Percentiles rank a stretch among this genome's conserved stretches.
Evolutionary conservation across 2,329 filamentous ascomycete genomes (phyloP).

Genomic region (Hypocrella siamensis): DNA sequence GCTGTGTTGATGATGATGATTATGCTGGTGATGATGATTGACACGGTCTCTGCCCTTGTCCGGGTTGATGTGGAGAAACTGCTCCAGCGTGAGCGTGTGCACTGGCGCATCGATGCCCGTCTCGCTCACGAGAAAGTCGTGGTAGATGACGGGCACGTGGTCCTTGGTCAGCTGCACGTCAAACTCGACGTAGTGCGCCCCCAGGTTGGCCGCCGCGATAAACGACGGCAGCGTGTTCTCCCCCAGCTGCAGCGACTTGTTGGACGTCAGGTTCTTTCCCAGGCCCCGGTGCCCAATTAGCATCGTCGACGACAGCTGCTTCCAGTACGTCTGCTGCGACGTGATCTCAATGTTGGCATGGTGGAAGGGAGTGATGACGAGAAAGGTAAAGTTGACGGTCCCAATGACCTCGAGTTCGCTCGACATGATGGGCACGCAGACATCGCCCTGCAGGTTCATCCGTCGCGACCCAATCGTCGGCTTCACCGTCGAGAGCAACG

Average conservation of each 20-base stretch:
- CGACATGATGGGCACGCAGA: conserved; percentile 81
- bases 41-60: conserved; percentile 21
- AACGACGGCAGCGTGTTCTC: conserved; percentile 96
- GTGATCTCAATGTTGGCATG: conserved; percentile 91
- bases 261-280: conserved; percentile 76
- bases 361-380: conserved; percentile 84
- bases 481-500: conserved; percentile 73
- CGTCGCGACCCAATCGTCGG: conserved; percentile 69
- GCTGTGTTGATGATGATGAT: too few relatives aligned
- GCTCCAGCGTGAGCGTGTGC: conserved; percentile 84
- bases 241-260: conserved; percentile 80
- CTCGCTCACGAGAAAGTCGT: conserved; percentile 95
- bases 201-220: conserved; percentile 86
- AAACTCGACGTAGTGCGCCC: conserved; percentile 59
- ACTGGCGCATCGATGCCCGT: conserved; percentile 95
- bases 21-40: too few relatives aligned
- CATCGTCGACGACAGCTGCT: conserved; percentile 79
- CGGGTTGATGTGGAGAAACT: conserved; percentile 78
- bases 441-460: conserved; percentile 84
- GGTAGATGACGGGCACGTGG: conserved; percentile 94
- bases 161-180: conserved; percentile 99
- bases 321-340: conserved; percentile 90
- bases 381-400: conserved; percentile 89
- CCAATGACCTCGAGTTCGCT: conserved; percentile 82
- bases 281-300: conserved; percentile 58